Evolutionary conservation across 2,329 filamentous ascomycete species (phyloP).

Genomic region (Ambrosiella cleistominuta): DNA sequence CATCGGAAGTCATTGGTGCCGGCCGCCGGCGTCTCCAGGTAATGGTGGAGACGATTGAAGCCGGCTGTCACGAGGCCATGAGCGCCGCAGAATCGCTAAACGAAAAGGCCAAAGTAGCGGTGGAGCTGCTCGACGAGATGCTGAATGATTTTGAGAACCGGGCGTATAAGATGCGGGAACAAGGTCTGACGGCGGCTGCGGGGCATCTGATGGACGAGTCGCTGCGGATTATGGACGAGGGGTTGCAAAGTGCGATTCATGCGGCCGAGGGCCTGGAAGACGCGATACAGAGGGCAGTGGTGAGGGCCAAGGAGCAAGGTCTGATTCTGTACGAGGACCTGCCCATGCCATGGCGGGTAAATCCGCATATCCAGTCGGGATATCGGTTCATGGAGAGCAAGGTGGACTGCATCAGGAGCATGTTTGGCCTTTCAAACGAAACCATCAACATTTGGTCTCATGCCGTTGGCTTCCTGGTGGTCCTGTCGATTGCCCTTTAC

Average conservation of each 20-base stretch:
- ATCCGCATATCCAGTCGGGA: constrained; percentile 77
- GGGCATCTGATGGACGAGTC: constrained; percentile 66
- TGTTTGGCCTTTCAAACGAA: constrained; percentile 79
- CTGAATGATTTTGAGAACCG: constrained; percentile 70
- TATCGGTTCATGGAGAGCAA: constrained; percentile 92
- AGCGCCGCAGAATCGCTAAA: constrained; percentile 72
- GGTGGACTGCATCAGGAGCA: constrained; percentile 68
- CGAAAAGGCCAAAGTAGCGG: constrained; percentile 76
- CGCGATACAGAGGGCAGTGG: constrained; percentile 63
- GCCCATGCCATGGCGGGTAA: constrained; percentile 81
- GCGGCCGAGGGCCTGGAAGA: constrained; percentile 71
- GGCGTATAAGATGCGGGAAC: constrained; percentile 62
- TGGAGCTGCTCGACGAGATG: constrained; percentile 72
- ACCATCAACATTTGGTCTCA: constrained; percentile 98
- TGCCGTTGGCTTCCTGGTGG: constrained; percentile 69
- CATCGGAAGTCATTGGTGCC: constrained; percentile 75
- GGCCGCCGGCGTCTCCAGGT: constrained; percentile 70
- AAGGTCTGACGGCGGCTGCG: constrained; percentile 48
- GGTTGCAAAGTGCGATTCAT: constrained; percentile 63
- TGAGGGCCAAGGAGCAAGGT: constrained; percentile 58
- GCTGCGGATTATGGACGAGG: constrained; percentile 61
- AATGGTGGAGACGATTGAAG: constrained; percentile 83
- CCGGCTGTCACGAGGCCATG: constrained; percentile 70
- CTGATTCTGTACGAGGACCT: constrained; percentile 80
- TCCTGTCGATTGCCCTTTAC: constrained; percentile 81